Evolutionary conservation across 177 flowering plant species (phyloP).

Genomic region (Tripterygium wilfordii): DNA sequence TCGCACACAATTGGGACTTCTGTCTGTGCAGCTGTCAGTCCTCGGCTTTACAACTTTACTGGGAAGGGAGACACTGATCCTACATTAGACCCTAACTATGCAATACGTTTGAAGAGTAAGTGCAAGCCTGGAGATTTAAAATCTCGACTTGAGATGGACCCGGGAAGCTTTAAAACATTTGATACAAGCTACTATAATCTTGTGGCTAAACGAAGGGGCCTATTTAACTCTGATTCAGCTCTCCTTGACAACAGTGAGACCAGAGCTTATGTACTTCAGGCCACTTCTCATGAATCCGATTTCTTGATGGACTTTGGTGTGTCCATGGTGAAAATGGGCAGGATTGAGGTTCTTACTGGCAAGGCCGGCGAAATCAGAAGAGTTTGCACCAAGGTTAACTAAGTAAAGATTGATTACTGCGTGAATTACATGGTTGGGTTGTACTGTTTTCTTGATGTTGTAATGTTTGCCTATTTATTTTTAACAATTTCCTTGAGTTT

Average conservation of each 20-base stretch:
- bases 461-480: no score
- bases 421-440: no score
- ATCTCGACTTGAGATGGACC: constrained; percentile 49
- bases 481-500: no score
- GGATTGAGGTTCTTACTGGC: constrained; percentile 38
- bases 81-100: constrained; percentile 39
- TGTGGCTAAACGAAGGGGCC: constrained; percentile 43
- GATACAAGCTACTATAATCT: constrained; percentile 34
- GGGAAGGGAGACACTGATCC: constrained; percentile 67
- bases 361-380: constrained; percentile 40
- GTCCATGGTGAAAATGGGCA: constrained; percentile 47
- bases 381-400: constrained; percentile 29
- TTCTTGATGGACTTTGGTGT: constrained; percentile 41
- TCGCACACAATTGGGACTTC: constrained; percentile 65
- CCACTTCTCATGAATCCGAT: constrained; percentile 3
- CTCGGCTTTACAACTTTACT: constrained; percentile 75
- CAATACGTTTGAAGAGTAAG: constrained; percentile 22
- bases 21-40: constrained; percentile 46
- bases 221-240: constrained; percentile 49
- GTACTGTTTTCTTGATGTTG: no score
- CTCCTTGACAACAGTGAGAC: constrained; percentile 39
- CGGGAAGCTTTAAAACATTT: constrained; percentile 45
- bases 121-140: constrained; percentile 26
- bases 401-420: background rate
- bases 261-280: constrained; percentile 23